phyloP scores from a whole-genome alignment of 139 green algal genomes.

The Tetratostichococcus sp. region DNA sequence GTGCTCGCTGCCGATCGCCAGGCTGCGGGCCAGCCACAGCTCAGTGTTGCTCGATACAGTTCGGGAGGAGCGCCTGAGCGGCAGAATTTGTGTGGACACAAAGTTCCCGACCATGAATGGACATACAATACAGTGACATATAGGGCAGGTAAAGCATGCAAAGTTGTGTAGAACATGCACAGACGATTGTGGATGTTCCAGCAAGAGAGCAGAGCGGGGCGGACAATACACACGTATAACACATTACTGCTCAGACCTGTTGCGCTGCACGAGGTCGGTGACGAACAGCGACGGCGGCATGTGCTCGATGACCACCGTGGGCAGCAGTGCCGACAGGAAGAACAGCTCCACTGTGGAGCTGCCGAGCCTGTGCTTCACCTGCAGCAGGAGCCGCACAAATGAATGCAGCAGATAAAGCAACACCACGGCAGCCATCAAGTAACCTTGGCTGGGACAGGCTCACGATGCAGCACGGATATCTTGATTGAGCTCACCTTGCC shows the following conservation, averaged over 20 bases:
- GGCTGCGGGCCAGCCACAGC: not conserved
- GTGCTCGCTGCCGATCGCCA: constrained; percentile 22
- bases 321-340: constrained; percentile 21
- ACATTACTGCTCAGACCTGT: not conserved
- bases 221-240: no score
- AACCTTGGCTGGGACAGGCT: no score
- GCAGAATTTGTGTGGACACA: not conserved
- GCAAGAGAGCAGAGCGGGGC: no score
- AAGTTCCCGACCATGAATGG: no score
- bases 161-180: no score
- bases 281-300: constrained; percentile 25
- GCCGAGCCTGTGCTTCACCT: constrained; percentile 9
- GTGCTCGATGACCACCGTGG: not conserved
- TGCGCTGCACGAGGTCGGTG: constrained; percentile 8
- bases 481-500: not conserved
- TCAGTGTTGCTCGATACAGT: not conserved
- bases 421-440: no score
- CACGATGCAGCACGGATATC: not conserved
- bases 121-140: no score
- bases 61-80: not conserved
- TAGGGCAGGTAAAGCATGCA: no score
- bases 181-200: no score
- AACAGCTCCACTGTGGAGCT: constrained; percentile 18
- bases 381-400: not conserved
- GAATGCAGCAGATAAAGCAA: no score